Evolutionary conservation across 1,284 basidiomycete genomes (phyloP).

Genomic region (Cryptococcus floricola): DNA sequence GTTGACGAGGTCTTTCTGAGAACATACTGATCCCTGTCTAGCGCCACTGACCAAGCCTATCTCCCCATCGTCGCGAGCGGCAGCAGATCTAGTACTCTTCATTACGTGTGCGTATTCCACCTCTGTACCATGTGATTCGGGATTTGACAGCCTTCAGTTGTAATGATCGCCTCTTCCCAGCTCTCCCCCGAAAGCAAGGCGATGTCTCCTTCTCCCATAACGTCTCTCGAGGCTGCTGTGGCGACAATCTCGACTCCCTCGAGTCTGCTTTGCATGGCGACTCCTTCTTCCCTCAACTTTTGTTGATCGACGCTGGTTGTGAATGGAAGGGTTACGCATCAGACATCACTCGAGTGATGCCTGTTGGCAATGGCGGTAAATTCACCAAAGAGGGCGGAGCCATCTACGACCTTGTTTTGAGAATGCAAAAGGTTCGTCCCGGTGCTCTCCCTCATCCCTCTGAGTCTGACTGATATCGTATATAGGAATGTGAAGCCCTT

Average conservation of each 20-base stretch:
- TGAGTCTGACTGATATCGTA: not conserved
- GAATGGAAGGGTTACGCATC: slow-evolving; percentile 64
- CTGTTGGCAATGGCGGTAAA: slow-evolving; percentile 77
- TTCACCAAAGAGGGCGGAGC: slow-evolving; percentile 72
- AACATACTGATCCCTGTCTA: not conserved
- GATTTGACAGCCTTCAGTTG: slow-evolving; percentile 24
- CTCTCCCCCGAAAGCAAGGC: slow-evolving; percentile 27
- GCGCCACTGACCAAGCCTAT: slow-evolving; percentile 65
- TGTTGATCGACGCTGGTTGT: slow-evolving; percentile 87
- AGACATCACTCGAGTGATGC: slow-evolving; percentile 49
- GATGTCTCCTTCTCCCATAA: slow-evolving; percentile 37
- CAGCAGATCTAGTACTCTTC: slow-evolving; percentile 75
- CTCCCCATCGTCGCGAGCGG: slow-evolving; percentile 83
- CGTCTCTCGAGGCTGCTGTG: slow-evolving; percentile 43
- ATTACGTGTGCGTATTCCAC: slow-evolving; percentile 66
- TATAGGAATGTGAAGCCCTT: slow-evolving; percentile 63
- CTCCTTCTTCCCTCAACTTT: slow-evolving; percentile 62
- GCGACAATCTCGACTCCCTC: slow-evolving; percentile 24
- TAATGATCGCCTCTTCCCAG: slow-evolving; percentile 48
- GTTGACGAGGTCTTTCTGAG: slow-evolving; percentile 24
- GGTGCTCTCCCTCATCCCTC: not conserved
- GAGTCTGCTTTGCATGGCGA: slow-evolving; percentile 20
- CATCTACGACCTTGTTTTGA: slow-evolving; percentile 78
- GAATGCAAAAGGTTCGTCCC: slow-evolving; percentile 73
- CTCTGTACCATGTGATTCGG: not conserved